Base-by-base conservation (phyloP, 1,284 basidiomycete genomes). In the Cutaneotrichosporon curvatum region DNA sequence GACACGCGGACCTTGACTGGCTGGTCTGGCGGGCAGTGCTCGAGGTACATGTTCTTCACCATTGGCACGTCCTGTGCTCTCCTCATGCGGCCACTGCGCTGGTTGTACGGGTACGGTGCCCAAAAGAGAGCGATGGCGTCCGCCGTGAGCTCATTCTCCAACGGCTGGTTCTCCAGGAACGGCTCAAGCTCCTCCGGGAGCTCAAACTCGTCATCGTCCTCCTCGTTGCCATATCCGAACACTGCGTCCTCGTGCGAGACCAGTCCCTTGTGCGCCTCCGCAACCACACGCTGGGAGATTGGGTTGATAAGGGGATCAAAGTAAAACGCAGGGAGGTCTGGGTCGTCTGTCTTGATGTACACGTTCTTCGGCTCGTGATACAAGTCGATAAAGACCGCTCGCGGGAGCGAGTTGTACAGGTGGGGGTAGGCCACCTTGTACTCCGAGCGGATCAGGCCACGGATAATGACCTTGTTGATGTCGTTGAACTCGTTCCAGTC, bases 401-500 rank as follows among this genome's bases (percentile, higher is more conserved):
- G 87, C 45, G 95, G 95, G 9, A 96, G 81, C 41, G 92, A 96
- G 73, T 99, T 98, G 77, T 99, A 99, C 2, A 99, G 79, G 65
- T 99, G 95, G 20, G 95, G 95, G 78, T 97, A 99, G 0, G 94
- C 94, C 46, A 99, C 92, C 69, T 94, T 95, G 79, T 99, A 98
- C 74, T 99, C 95, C 3, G 95, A 98, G 43, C 95, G 82, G 56
- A 99, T 95, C 69, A 95, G 90, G 67, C 97, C 92, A 25, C 95
- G 90, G 58, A 99, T 98, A 71, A 98, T 96, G 66, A 98, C 87
- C 73, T 99, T 98, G 76, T 96, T 94, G 73, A 98, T 96, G 68
- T 98, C 95, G 69, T 98, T 98, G 67, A 99, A 98, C 73, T 98
- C 94, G 73, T 97, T 97, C 91, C 95, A 98, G 68, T 99, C 95